Conservation (phyloP, 345 rosid species). For the Sonneratia caseolaris region DNA sequence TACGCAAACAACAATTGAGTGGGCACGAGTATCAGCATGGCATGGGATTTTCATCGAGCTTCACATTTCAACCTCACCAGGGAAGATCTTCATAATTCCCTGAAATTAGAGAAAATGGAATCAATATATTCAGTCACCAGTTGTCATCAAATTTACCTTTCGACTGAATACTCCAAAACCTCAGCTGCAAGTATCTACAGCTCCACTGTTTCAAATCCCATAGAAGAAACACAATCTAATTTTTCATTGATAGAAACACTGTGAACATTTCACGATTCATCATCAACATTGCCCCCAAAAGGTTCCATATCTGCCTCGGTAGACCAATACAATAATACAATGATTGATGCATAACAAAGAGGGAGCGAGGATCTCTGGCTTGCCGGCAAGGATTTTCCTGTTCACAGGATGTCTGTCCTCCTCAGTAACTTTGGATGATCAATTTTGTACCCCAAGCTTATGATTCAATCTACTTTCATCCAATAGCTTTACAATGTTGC, state of each 20-base stretch:
- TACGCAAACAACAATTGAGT: no score
- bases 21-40: background rate
- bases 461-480: background rate
- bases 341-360: no score
- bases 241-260: slow-evolving; percentile 13
- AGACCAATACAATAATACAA: slow-evolving; percentile 31
- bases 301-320: slow-evolving; percentile 48
- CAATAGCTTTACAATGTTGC: background rate
- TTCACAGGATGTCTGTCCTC: background rate
- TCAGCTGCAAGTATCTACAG: slow-evolving; percentile 65
- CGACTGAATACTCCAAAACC: slow-evolving; percentile 24
- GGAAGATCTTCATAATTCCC: background rate
- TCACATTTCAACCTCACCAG: no score
- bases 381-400: background rate
- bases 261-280: slow-evolving; percentile 5
- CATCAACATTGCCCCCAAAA: slow-evolving; percentile 14
- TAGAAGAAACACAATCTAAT: slow-evolving; percentile 41
- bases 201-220: slow-evolving; percentile 96
- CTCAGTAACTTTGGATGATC: background rate
- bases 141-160: no score
- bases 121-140: no score
- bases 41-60: background rate
- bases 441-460: background rate
- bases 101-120: no score
- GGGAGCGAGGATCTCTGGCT: no score